Evolutionary conservation across 1,284 basidiomycete genomes (phyloP), one percentile per base, ranked within the genome.

Genomic region (Ceratobasidium sp.): DNA sequence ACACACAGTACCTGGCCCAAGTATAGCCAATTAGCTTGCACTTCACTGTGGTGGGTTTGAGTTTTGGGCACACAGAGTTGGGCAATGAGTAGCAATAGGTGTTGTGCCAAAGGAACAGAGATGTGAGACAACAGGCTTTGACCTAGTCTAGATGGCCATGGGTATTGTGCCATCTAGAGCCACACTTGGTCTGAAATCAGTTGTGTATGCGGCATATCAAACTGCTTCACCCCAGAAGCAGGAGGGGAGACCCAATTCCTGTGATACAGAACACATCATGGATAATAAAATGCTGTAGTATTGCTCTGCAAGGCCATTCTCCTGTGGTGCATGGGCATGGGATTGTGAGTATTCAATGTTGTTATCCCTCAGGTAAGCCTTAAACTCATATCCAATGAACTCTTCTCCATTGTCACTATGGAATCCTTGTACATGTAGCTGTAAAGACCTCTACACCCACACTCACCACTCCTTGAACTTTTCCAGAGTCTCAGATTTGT

Each of bases 391-490:
- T 51, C 9, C 82, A 75, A 23, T 84, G 82, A 78, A 83, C 79
- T 23, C 82, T 81, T 81, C 83, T 82, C 56, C 83, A 82, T 4
- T 77, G 80, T 77, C 39, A 78, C 15, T 39, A 42, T 83, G 82
- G 84, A 39, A 7, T 1, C 73, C 78, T 15, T 81, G 71, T 33
- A 77, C 53, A n/a, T 28, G 33, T 13, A 18, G 49, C 10, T 44
- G 10, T 18, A 80, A 77, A 68, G 85, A 84, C 5, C 80, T 84
- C 15, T 82, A 60, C 20, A 60, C 78, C 84, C 83, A 85, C 0
- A 84, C 83, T 20, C 84, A 80, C 66, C 81, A 86, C 0, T 80
- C 28, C 73, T 83, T 80, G 73, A 85, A 86, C 26, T 81, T n/a
- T 0, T 80, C 56, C 23, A 85, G 82, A 1, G 83, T 79, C 0